Percentiles rank a stretch among this genome's conserved stretches.
These are phyloP conservation scores for Fusarium bactridioides DNA, from an alignment of 2,329 filamentous ascomycete species.

Conservation along the genomic window DNA sequence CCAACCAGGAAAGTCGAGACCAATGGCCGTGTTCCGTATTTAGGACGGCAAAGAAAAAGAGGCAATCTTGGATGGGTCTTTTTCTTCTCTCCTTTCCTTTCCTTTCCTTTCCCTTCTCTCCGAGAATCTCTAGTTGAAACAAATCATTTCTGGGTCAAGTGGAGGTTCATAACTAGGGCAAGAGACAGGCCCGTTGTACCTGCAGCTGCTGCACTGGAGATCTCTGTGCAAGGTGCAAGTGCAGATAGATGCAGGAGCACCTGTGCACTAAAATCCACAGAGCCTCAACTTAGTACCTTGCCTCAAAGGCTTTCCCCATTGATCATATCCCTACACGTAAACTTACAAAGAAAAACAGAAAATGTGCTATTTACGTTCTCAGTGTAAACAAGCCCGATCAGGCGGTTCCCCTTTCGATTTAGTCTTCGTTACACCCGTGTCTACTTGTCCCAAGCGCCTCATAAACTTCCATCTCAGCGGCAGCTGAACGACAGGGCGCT, in stretches of 20 bases:
- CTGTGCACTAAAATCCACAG: constrained; percentile 1
- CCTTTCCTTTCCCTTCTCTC: background rate
- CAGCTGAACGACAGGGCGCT: constrained; percentile 25
- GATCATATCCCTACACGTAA: background rate
- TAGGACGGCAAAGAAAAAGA: constrained; percentile 1
- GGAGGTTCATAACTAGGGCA: constrained; percentile 4
- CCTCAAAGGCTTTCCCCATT: background rate
- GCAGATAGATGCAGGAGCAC: background rate
- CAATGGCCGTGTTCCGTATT: constrained; percentile 17
- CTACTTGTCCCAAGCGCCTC: background rate
- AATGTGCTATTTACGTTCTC: constrained; percentile 3
- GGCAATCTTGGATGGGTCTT: constrained; percentile 2
- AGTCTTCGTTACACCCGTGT: background rate
- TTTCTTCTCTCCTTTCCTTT: constrained; percentile 1
- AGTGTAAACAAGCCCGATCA: background rate
- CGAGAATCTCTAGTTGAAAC: constrained; percentile 20
- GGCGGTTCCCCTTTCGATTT: background rate
- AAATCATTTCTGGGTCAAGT: constrained; percentile 14
- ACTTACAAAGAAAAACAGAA: background rate
- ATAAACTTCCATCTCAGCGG: constrained; percentile 4
- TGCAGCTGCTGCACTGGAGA: constrained; percentile 11
- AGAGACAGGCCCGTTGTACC: background rate
- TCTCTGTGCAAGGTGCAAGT: constrained; percentile 7
- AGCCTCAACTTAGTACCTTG: background rate
- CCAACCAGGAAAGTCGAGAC: constrained; percentile 12